Percentiles rank a stretch among this genome's conserved stretches.
These are phyloP conservation scores for Cladophialophora chaetospira DNA, from an alignment of 2,329 filamentous ascomycete genomes.

Conservation along the genomic window DNA sequence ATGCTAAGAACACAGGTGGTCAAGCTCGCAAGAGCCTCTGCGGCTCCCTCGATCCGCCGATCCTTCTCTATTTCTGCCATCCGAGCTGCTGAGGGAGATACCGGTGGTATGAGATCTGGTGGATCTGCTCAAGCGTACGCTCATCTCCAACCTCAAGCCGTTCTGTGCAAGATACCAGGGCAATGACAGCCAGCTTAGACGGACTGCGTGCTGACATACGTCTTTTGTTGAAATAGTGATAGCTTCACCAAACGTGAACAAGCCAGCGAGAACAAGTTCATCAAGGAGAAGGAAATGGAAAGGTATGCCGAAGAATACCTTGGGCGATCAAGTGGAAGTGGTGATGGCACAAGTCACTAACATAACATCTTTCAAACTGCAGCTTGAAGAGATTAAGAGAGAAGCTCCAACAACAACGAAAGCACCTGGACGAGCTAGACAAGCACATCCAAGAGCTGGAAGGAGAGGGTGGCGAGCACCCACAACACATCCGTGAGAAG, in stretches of 20 bases:
- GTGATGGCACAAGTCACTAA: not conserved
- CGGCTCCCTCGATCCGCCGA: conserved; percentile 44
- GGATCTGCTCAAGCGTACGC: conserved; percentile 43
- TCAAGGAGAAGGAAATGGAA: conserved; percentile 83
- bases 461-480: conserved; percentile 65
- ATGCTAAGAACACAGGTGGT: conserved; percentile 70
- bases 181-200: not conserved
- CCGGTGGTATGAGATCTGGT: conserved; percentile 52
- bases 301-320: conserved; percentile 56
- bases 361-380: not conserved
- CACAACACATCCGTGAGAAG: conserved; percentile 6
- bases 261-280: conserved; percentile 80
- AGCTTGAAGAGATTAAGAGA: conserved; percentile 70
- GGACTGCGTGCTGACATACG: conserved; percentile 1
- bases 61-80: conserved; percentile 66
- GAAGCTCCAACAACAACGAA: conserved; percentile 72
- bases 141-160: not conserved
- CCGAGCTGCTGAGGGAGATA: conserved; percentile 70
- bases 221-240: conserved; percentile 16
- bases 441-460: conserved; percentile 86
- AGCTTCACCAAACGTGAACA: conserved; percentile 93
- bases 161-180: not conserved
- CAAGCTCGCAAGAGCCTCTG: conserved; percentile 59
- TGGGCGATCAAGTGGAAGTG: not conserved
- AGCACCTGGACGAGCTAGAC: conserved; percentile 81